Conservation (phyloP, 139 green algal species). For the Chlorella sp. region DNA sequence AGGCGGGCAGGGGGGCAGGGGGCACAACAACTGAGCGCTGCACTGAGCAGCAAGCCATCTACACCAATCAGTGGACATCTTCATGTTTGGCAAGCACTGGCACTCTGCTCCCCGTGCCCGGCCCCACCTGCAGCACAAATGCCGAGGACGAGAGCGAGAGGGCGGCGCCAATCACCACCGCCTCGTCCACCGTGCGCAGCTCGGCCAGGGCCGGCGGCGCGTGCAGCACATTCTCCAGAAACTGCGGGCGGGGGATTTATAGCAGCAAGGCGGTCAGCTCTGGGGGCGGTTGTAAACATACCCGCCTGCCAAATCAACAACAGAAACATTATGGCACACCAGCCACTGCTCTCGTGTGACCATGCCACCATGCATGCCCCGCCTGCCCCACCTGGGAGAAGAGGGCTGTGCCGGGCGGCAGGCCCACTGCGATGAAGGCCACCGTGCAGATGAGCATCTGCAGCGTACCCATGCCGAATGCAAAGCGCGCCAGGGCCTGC, state of each 20-base stretch:
- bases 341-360: no score
- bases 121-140: slow-evolving; percentile 89
- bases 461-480: slow-evolving; percentile 91
- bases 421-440: slow-evolving; percentile 80
- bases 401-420: slow-evolving; percentile 81
- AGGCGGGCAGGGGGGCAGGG: no score
- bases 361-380: no score
- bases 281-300: no score
- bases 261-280: no score
- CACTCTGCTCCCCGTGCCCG: not conserved
- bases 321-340: no score
- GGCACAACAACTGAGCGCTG: no score
- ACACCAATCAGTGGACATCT: not conserved
- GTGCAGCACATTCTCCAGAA: slow-evolving; percentile 82
- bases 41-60: not conserved
- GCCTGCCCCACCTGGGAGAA: slow-evolving; percentile 60
- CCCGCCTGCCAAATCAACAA: no score
- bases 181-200: slow-evolving; percentile 76
- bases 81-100: no score
- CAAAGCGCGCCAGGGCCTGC: slow-evolving; percentile 74
- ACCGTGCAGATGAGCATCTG: slow-evolving; percentile 82
- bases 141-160: slow-evolving; percentile 90
- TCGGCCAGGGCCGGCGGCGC: slow-evolving; percentile 47
- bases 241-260: slow-evolving; percentile 20
- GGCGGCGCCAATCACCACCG: slow-evolving; percentile 90